Evolutionary conservation across 208 protist genomes (phyloP).

Genomic region (Crithidia mellificae): DNA sequence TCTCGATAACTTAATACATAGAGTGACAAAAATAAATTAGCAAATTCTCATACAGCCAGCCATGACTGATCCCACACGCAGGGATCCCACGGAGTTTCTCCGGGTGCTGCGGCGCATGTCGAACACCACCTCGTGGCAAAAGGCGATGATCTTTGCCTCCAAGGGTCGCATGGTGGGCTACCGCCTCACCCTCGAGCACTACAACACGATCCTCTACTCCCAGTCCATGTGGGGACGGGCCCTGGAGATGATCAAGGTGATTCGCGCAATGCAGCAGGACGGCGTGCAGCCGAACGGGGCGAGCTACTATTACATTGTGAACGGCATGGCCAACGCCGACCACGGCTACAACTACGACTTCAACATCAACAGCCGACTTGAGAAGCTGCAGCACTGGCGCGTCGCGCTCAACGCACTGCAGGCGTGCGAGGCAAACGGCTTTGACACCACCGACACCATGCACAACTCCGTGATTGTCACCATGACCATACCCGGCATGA

Average conservation of each 20-base stretch:
- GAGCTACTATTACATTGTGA: constrained; percentile 92
- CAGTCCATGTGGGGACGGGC: constrained; percentile 90
- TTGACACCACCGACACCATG: constrained; percentile 91
- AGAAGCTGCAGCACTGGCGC: constrained; percentile 90
- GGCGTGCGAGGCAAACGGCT: constrained; percentile 88
- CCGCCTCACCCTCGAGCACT: constrained; percentile 84
- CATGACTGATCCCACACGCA: constrained; percentile 90
- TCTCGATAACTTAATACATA: too few relatives aligned
- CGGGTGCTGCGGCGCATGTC: constrained; percentile 89
- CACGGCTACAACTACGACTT: constrained; percentile 93
- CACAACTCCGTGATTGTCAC: constrained; percentile 91
- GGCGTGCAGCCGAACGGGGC: constrained; percentile 85
- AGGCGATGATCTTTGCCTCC: constrained; percentile 88
- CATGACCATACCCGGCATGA: constrained; percentile 86
- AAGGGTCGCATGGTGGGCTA: constrained; percentile 93
- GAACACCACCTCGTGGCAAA: constrained; percentile 89
- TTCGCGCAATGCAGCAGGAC: constrained; percentile 90
- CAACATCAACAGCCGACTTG: constrained; percentile 85
- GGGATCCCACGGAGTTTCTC: constrained; percentile 90
- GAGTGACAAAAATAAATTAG: too few relatives aligned
- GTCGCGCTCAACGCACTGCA: constrained; percentile 85
- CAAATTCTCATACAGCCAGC: not conserved
- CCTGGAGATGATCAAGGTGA: constrained; percentile 86
- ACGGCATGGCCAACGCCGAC: constrained; percentile 92
- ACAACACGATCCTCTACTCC: constrained; percentile 91